Evolutionary conservation across 306 rosid genomes (phyloP), one percentile per base, ranked within the genome.

Genomic region (Fragaria iinumae): DNA sequence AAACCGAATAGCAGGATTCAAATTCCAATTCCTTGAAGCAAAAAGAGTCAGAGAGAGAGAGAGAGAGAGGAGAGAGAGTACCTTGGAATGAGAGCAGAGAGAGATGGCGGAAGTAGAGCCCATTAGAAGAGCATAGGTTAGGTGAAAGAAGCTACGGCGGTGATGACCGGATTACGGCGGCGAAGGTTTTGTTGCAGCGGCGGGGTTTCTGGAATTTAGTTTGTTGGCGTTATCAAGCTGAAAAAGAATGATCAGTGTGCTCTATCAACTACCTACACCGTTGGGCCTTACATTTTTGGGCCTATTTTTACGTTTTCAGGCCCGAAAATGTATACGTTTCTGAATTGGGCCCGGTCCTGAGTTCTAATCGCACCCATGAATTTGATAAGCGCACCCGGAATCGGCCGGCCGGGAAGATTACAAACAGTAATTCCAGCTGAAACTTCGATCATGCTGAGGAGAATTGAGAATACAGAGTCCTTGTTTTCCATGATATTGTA

Each of bases 21-120:
- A 71, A 41, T n/a, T 39, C 3, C 21, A 34, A 69, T 8, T 27
- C 55, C n/a, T 49, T 1, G 4, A 21, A n/a, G 2, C 7, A 32
- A 5, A 29, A 64, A 57, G 12, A 34, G 27, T 43, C 57, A 71
- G 43, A 49, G 13, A 13, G 34, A 71, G 43, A 50, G 43, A 50
- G 13, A 13, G 34, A 8, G 72, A 55, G 52, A 14, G 18, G 72
- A 50, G 50, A 5, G 63, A 45, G 44, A 23, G 69, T 44, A 89
- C 89, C 84, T 81, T 85, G 3, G 93, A 89, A 70, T 79, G 90
- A 77, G 93, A 78, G 86, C 41, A 85, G 67, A 90, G 79, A 79
- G 90, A 90, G 75, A 85, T 72, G 5, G 90, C 82, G 77, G 89
- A 89, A 88, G 91, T 59, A 76, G 84, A 89, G 70, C 80, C 84